A percentile compares a stretch with the other conserved stretches of the same genome.
These are phyloP conservation scores for Microglena sp. DNA, from an alignment of 139 green algal genomes.

Conservation along the genomic window DNA sequence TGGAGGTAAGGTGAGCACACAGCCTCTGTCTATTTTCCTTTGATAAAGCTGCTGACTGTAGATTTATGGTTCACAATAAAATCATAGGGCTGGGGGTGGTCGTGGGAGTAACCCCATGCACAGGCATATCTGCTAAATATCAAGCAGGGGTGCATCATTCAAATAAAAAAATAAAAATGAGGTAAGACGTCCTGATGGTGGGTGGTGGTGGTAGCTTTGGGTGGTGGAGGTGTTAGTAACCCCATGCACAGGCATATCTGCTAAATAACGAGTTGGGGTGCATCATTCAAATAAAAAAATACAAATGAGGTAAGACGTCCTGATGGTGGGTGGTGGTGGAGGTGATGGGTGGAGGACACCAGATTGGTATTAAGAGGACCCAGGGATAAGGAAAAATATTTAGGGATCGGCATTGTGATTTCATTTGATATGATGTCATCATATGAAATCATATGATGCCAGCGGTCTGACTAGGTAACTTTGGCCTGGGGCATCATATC, in stretches of 20 bases:
- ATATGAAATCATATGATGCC: no score
- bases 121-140: conserved; percentile 55
- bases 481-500: no score
- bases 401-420: no score
- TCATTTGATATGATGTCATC: no score
- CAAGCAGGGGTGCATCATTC: no score
- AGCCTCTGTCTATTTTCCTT: no score
- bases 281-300: background rate
- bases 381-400: conserved; percentile 40
- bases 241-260: conserved; percentile 61
- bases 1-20: no score
- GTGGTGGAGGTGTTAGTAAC: conserved; percentile 15
- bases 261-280: no score
- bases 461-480: no score
- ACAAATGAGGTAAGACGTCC: background rate
- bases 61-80: conserved; percentile 53
- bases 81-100: conserved; percentile 24
- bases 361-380: conserved; percentile 50
- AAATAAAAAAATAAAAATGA: background rate
- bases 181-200: no score
- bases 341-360: conserved; percentile 1
- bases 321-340: no score
- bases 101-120: conserved; percentile 43
- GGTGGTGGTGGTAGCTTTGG: no score
- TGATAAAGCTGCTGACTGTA: conserved; percentile 18